Base-by-base conservation (phyloP, 2,329 filamentous ascomycete species). In the Hypoxylon sp. region DNA sequence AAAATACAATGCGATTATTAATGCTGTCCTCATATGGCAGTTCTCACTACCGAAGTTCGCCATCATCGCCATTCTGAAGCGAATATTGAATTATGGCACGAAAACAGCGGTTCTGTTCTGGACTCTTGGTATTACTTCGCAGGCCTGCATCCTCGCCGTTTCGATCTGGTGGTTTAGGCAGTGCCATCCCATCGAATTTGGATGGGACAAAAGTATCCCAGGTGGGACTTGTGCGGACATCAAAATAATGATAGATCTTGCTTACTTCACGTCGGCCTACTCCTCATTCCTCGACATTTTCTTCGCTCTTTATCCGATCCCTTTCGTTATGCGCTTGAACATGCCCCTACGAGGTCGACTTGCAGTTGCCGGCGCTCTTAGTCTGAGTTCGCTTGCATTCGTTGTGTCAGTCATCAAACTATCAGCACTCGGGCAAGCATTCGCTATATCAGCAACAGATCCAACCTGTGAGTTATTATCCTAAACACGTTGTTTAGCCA, bases 21-120 rank as follows among this genome's bases (percentile, higher is more conserved):
- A 72, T 37, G 65, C 75, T 1, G 64, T 78, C 17, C 63, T 78
- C 13, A 75, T 79, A 59, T 79, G 77, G 78, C 73, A 74, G 53
- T 80, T 79, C 61, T 78, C 78, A 10, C 61, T 79, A 37, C 78
- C 78, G 2, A 80, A 79, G 42, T 79, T 78, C 46, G 77, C 77
- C 55, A 73, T 79, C 56, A 74, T 80, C 62, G 74, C 75, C 26
- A 76, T 73, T 6, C 68, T 79, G 5, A 72, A 78, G 44, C 75
- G 77, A 46, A 79, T 79, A 33, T 68, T 79, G 11, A 65, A 75
- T 31, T 79, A 76, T 54, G 76, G 77, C 9, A 70, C 39, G 26
- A 75, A 72, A 55, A 79, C 77, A 5, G 60, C 69, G 11, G 51
- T 77, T 33, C 37, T 77, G 2, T 77, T 79, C 56, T 79, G 78